Evolutionary conservation across 2,329 filamentous ascomycete genomes (phyloP), one percentile per base, ranked within the genome.

Genomic region (Didymella pomorum): DNA sequence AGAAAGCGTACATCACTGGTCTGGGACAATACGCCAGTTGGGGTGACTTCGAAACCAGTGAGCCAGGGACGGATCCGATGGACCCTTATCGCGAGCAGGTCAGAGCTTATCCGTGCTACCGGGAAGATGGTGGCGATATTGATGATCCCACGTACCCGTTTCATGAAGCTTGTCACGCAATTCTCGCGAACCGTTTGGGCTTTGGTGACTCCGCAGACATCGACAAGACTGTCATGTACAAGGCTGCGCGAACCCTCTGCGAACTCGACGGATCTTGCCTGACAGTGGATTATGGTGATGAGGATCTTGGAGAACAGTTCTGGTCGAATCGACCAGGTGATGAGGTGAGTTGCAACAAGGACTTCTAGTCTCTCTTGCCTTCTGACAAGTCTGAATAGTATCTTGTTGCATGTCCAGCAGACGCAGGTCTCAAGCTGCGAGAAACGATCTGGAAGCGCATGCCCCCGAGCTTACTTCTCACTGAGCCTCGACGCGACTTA

Each of bases 131-230:
- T 12, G 20, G 42, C 2, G 61, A 61, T 4, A 12, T 29, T 18
- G 31, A 46, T 0, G 35, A 44, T 1, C 26, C 28, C 6, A 53
- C 52, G 12, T 69, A 58, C 45, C 67, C 66, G 3, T 67, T 70
- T 21, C 68, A 70, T 46, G 58, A 64, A 25, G 55, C 55, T 2
- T 71, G 69, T 26, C 64, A 61, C 45, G 41, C 59, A 10, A 41
- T 70, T 28, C 60, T 71, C 1, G 58, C 61, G 8, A 54, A 49
- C 23, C 51, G 37, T 16, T n/a, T 69, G 3, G 65, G 62, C 8
- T 57, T 52, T 25, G 23, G 45, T 0, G 45, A 60, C 11, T 20
- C 29, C 4, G 39, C 26, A 0, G 46, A 44, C 8, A 56, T 70
- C 11, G 41, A 68, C 18, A 66, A 59, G 37, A 58, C 70, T 16